phyloP scores from a whole-genome alignment of 2,329 filamentous ascomycete genomes.

The Myriosclerotinia scirpicola region DNA sequence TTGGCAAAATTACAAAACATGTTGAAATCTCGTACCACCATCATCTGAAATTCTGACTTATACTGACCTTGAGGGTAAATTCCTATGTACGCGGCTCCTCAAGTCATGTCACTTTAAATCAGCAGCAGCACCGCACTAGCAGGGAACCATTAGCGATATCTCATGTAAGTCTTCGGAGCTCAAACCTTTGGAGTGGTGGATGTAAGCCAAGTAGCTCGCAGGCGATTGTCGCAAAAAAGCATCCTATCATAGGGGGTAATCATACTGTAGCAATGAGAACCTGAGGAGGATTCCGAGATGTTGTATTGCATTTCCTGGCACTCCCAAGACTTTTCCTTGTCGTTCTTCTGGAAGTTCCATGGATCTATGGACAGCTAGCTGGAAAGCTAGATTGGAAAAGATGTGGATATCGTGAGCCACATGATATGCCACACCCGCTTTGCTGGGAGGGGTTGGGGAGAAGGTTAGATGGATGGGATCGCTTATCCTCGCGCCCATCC shows the following conservation, averaged over 20 bases:
- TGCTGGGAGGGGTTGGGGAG: conserved; percentile 7
- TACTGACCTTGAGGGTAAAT: neutral
- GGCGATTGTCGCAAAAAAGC: neutral
- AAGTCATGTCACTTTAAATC: neutral
- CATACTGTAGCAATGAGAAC: neutral
- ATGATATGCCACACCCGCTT: conserved; percentile 18
- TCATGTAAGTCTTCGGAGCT: conserved; percentile 20
- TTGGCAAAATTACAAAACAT: neutral
- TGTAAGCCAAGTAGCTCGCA: too few species aligned
- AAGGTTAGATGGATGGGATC: conserved; percentile 2
- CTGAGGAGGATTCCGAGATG: conserved; percentile 1
- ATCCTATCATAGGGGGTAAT: neutral
- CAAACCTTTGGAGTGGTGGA: neutral
- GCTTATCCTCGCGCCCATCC: conserved; percentile 1
- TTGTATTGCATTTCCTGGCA: neutral
- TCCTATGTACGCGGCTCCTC: conserved; percentile 11
- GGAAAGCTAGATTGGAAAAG: neutral
- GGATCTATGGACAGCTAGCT: neutral
- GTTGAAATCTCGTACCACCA: neutral
- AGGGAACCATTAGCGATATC: neutral
- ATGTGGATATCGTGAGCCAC: neutral
- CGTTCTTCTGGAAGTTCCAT: conserved; percentile 6
- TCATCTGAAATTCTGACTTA: neutral
- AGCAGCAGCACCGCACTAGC: conserved; percentile 5
- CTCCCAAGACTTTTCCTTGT: neutral